Evolutionary conservation across 2,329 filamentous ascomycete genomes (phyloP).

Genomic region (Diaporthe sp.): DNA sequence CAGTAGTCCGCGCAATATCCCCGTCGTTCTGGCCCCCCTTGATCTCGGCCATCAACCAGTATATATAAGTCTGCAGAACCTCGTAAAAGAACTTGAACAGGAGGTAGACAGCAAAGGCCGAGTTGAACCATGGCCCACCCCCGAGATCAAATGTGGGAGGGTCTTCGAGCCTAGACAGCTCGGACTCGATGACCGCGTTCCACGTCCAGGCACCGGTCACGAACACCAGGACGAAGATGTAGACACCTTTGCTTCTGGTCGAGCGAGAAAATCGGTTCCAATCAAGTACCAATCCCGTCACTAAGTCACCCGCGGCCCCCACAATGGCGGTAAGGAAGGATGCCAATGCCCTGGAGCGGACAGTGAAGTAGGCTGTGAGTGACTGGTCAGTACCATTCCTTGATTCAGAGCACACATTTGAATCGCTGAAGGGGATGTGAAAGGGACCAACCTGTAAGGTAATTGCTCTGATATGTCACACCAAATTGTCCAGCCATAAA

Average conservation of each 20-base stretch:
- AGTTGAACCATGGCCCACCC: constrained; percentile 20
- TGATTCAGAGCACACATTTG: not conserved
- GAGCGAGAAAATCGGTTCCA: constrained; percentile 20
- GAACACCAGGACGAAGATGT: constrained; percentile 22
- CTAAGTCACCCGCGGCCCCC: constrained; percentile 46
- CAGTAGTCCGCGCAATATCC: constrained; percentile 49
- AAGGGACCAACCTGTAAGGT: constrained; percentile 48
- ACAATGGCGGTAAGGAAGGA: constrained; percentile 53
- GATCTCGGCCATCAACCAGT: constrained; percentile 46
- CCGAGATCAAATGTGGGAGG: constrained; percentile 35
- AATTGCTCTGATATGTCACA: constrained; percentile 56
- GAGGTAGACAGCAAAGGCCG: constrained; percentile 43
- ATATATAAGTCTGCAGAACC: constrained; percentile 45
- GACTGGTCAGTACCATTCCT: not conserved
- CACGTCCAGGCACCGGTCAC: constrained; percentile 35
- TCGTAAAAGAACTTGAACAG: constrained; percentile 47
- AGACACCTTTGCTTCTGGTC: constrained; percentile 18
- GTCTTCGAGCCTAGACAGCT: constrained; percentile 32
- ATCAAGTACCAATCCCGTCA: constrained; percentile 25
- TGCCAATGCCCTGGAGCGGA: constrained; percentile 55
- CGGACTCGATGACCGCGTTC: constrained; percentile 32
- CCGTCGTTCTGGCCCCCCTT: constrained; percentile 48
- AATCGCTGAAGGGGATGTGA: not conserved
- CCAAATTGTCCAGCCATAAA: constrained; percentile 35
- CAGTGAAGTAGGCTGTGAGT: constrained; percentile 54